Evolutionary conservation across 345 rosid species (phyloP).

Genomic region (Firmiana major): DNA sequence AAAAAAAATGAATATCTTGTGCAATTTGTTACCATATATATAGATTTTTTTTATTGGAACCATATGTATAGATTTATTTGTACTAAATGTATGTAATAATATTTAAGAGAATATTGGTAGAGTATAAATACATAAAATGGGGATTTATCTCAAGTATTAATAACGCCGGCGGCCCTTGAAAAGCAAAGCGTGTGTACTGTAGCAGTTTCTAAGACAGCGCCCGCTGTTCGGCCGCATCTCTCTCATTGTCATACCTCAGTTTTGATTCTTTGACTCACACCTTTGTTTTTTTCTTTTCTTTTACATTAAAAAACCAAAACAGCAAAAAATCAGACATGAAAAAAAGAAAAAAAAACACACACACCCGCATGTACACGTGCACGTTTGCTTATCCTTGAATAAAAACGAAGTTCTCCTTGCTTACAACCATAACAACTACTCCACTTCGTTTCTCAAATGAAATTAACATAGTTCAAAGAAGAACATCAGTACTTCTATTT

Average conservation of each 20-base stretch:
- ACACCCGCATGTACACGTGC: not conserved
- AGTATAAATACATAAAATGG: not conserved
- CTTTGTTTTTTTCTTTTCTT: not conserved
- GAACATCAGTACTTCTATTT: not conserved
- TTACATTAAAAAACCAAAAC: not conserved
- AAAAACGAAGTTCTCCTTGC: not conserved
- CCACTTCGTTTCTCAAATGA: not conserved
- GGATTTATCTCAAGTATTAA: no score
- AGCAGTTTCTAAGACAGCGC: slow-evolving; percentile 1
- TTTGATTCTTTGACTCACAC: not conserved
- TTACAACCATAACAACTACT: not conserved
- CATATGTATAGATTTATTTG: no score
- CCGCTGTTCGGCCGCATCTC: not conserved
- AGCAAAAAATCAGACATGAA: not conserved
- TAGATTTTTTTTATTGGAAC: no score
- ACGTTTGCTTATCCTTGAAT: slow-evolving; percentile 3
- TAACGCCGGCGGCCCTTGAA: not conserved
- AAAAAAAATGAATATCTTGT: no score
- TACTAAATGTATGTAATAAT: no score
- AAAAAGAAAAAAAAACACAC: not conserved
- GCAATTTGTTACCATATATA: no score
- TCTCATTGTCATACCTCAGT: not conserved
- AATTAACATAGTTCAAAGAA: not conserved
- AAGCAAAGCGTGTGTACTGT: not conserved
- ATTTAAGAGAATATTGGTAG: no score